Evolutionary conservation across 1,139 yeast genomes (phyloP).

Genomic region (Suhomyces ambrosiae): DNA sequence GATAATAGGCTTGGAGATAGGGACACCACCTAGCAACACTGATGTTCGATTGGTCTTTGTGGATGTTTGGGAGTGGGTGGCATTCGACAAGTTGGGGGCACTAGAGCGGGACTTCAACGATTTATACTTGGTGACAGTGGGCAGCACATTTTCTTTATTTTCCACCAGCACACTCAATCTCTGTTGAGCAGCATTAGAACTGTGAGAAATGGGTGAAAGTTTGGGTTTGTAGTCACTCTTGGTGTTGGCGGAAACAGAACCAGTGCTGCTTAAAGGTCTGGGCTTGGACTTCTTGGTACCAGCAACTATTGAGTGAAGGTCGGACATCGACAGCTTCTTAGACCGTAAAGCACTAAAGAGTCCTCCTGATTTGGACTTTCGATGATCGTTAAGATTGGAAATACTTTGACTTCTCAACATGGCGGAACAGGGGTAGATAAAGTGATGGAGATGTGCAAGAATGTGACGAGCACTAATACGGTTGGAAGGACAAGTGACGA

Average conservation of each 20-base stretch:
- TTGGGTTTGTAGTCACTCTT: constrained; percentile 4
- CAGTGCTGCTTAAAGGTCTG: constrained; percentile 21
- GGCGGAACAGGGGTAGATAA: constrained; percentile 3
- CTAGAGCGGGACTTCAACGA: constrained; percentile 27
- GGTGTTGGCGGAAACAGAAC: constrained; percentile 17
- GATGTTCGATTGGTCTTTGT: constrained; percentile 10
- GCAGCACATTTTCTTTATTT: constrained; percentile 12
- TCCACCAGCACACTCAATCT: constrained; percentile 7
- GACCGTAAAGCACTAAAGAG: constrained; percentile 28
- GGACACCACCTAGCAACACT: constrained; percentile 10
- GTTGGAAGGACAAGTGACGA: background rate
- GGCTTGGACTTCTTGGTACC: constrained; percentile 12
- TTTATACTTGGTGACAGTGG: constrained; percentile 8
- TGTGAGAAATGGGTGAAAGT: constrained; percentile 10
- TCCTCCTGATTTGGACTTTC: constrained; percentile 20
- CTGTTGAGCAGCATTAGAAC: constrained; percentile 13
- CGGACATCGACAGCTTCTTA: constrained; percentile 19
- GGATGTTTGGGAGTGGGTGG: constrained; percentile 10
- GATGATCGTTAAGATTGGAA: constrained; percentile 27
- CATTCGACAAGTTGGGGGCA: constrained; percentile 23
- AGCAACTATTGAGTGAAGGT: constrained; percentile 10
- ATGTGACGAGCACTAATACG: background rate
- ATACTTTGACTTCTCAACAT: constrained; percentile 40
- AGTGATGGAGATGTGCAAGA: constrained; percentile 1
- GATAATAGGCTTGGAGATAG: constrained; percentile 11